Base-by-base conservation (phyloP, 2,329 filamentous ascomycete genomes). In the Cladosporium cucumerinum region DNA sequence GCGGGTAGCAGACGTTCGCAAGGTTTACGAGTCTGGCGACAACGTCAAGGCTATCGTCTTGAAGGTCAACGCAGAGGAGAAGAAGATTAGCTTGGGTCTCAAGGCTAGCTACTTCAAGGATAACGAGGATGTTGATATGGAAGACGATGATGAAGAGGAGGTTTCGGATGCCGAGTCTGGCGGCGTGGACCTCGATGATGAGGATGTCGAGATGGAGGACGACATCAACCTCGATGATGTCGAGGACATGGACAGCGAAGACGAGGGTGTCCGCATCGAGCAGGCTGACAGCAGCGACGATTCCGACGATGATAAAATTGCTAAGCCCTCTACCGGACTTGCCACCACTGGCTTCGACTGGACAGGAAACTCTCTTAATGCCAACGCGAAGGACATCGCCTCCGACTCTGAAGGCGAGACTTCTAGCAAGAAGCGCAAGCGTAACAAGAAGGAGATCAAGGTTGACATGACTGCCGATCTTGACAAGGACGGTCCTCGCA, bases 381-480 rank as follows among this genome's bases (percentile, higher is more conserved):
- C 76, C 21, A 73, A 85, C 14, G 83, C 91, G 58, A 85, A 87
- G 68, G 80, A 84, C 51, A 78, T 79, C 12, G 77, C 75, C 34
- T 80, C 81, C 7, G 86, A 87, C 21, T 84, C 83, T 0, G 86
- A 85, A 32, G 78, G 79, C 0, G 84, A 85, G 32, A 78, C 81
- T 0, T 82, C 82, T 16, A 74, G 77, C 25, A 70, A 75, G 65
- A 83, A 83, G 73, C 82, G 80, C 70, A 90, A 89, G 80, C 89
- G 88, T 76, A 92, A 88, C 80, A 94, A 92, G 81, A 84, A 85
- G 68, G 89, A 90, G 72, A 91, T 93, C 72, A 89, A 94, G 71
- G 85, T 95, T 60, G 96, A 99, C 75, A 88, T 88, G 69, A 99
- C 94, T 5, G 95, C 90, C n/a, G 91, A 97, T 71, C 86, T 99